Conservation (phyloP, 2,329 filamentous ascomycete genomes). For the Ophiostoma himal-ulmi region DNA sequence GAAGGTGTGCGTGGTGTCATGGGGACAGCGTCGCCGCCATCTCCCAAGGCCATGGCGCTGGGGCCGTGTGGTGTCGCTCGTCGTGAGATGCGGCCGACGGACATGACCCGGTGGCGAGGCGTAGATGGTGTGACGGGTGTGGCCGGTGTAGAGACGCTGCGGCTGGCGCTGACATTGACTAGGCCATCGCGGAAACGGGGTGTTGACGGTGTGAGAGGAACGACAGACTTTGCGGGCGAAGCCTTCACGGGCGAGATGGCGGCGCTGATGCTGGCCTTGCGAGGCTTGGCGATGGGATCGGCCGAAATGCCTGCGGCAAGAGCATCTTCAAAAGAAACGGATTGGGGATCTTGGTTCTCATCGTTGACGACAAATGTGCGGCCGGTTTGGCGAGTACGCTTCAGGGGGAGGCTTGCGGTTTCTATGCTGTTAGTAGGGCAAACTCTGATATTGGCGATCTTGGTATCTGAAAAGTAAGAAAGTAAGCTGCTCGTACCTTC, state of each 20-base stretch:
- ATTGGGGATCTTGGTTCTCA: slow-evolving; percentile 59
- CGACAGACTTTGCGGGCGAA: slow-evolving; percentile 28
- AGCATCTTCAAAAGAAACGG: slow-evolving; percentile 36
- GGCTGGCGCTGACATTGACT: slow-evolving; percentile 1
- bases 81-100: slow-evolving; percentile 67
- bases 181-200: slow-evolving; percentile 71
- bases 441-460: background rate
- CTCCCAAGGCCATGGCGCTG: background rate
- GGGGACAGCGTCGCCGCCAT: slow-evolving; percentile 12
- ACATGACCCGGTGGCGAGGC: slow-evolving; percentile 76
- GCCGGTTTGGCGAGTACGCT: slow-evolving; percentile 43
- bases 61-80: slow-evolving; percentile 64
- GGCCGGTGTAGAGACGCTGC: slow-evolving; percentile 16
- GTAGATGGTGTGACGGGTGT: slow-evolving; percentile 59
- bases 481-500: slow-evolving; percentile 17
- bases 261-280: slow-evolving; percentile 20
- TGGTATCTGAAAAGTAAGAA: background rate
- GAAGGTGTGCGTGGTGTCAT: slow-evolving; percentile 63
- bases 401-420: slow-evolving; percentile 35
- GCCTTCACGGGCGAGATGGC: slow-evolving; percentile 18
- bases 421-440: background rate
- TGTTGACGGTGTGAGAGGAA: slow-evolving; percentile 63
- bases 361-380: slow-evolving; percentile 49
- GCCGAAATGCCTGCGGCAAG: slow-evolving; percentile 30
- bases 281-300: background rate